Evolutionary conservation across 208 protist species (phyloP), one percentile per base, ranked within the genome.

Genomic region (Trichomonas vaginalis): DNA sequence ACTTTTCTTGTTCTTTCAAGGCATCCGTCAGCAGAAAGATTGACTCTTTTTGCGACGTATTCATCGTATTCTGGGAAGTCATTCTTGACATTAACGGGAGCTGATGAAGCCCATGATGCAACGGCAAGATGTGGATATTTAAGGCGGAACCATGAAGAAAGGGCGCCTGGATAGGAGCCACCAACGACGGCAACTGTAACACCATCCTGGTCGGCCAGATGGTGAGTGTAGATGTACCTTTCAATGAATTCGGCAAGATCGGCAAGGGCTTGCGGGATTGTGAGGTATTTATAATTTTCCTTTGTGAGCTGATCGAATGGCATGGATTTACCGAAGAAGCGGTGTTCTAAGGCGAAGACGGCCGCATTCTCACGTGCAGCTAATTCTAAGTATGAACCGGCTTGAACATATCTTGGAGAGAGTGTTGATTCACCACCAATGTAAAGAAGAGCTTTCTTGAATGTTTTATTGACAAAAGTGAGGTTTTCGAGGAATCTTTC

Each of bases 121-220:
- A 48, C 23, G 27, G 45, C 86, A 39, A 39, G 46, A 39, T 92
- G 40, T 92, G 86, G 86, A 92, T 92, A 92, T 39, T 92, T 48
- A 35, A 92, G 45, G 86, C 86, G 86, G 45, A 92, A 92, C 86
- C 86, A 92, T 92, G 86, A 51, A 9, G 86, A 48, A 92, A 92
- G 40, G 27, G 45, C 17, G 27, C 86, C 86, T 39, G 45, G 45
- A 92, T 92, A 92, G 23, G 45, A 48, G 10, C 45, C 45, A 45
- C 86, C 86, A 39, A 92, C 86, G 6, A 51, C 45, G 10, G 9
- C 27, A 27, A 92, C 12, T 47, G 14, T 92, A 10, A 51, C n/a
- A 2, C 39, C 27, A 15, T 35, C 14, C 0, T 46, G 14, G 3
- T 37, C 17, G 47, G 35, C 39, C 1, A 32, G 42, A 47, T 35